These are phyloP conservation scores for Pseudogymnoascus sp. DNA, from an alignment of 2,329 filamentous ascomycete genomes.

Conservation along the genomic window DNA sequence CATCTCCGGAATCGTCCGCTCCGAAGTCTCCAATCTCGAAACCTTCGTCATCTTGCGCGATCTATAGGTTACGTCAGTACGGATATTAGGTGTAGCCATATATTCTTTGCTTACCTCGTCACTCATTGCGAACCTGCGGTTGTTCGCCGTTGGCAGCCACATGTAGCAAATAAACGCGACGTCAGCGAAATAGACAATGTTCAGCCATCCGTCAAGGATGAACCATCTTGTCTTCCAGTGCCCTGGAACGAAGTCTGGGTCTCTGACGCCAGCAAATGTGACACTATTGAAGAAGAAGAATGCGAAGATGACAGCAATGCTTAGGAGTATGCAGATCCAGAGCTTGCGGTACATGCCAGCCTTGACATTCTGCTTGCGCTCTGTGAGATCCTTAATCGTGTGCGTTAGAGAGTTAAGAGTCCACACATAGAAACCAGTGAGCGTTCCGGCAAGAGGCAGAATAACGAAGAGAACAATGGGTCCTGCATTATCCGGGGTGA, in stretches of 20 bases:
- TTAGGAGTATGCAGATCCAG: slow-evolving; percentile 93
- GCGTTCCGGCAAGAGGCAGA: slow-evolving; percentile 78
- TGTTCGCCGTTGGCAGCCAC: slow-evolving; percentile 94
- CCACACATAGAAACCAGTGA: slow-evolving; percentile 98
- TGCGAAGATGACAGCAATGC: slow-evolving; percentile 89
- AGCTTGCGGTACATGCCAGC: slow-evolving; percentile 95
- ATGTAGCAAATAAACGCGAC: slow-evolving; percentile 90
- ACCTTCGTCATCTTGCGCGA: slow-evolving; percentile 96
- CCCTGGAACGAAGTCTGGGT: slow-evolving; percentile 86
- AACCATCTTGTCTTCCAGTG: slow-evolving; percentile 99
- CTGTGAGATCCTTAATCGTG: slow-evolving; percentile 92
- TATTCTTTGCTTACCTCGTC: slow-evolving; percentile 59
- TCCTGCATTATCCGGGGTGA: slow-evolving; percentile 83
- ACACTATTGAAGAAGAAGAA: slow-evolving; percentile 99
- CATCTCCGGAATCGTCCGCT: slow-evolving; percentile 57
- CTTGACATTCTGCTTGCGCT: slow-evolving; percentile 90
- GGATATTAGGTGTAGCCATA: background rate
- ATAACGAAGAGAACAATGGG: slow-evolving; percentile 90
- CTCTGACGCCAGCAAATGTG: slow-evolving; percentile 77
- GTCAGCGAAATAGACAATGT: slow-evolving; percentile 90
- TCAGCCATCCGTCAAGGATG: slow-evolving; percentile 92
- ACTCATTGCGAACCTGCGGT: slow-evolving; percentile 95
- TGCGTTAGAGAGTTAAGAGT: slow-evolving; percentile 90
- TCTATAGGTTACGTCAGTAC: slow-evolving; percentile 35
- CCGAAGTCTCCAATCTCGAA: slow-evolving; percentile 95